Conservation (phyloP, 2,329 filamentous ascomycete species). For the Hortaea sp. region DNA sequence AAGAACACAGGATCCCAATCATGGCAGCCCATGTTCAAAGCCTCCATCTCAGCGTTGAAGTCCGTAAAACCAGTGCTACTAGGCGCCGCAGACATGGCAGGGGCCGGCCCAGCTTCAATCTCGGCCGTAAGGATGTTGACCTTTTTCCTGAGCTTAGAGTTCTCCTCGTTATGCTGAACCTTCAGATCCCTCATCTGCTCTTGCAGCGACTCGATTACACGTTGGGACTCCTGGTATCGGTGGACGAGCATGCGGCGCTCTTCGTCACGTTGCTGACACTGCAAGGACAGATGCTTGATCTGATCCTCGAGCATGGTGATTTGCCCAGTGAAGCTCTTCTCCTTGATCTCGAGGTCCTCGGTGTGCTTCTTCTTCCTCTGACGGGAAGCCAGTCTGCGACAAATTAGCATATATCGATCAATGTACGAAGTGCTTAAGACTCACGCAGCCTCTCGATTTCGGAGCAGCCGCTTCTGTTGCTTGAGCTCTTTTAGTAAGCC, state of each 20-base stretch:
- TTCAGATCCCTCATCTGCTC: conserved; percentile 90
- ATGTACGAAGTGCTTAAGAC: conserved; percentile 17
- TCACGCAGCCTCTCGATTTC: conserved; percentile 95
- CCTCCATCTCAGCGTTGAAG: conserved; percentile 73
- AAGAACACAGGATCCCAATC: conserved; percentile 76
- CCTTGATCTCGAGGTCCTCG: conserved; percentile 90
- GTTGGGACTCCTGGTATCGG: conserved; percentile 64
- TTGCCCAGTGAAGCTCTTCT: conserved; percentile 74
- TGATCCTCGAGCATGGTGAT: conserved; percentile 73
- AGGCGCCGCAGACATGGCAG: conserved; percentile 37
- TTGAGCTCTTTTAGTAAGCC: conserved; percentile 96
- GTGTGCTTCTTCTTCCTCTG: conserved; percentile 98
- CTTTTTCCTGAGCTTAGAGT: conserved; percentile 84
- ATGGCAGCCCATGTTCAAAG: conserved; percentile 62
- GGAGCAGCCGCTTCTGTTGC: conserved; percentile 88
- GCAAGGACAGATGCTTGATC: conserved; percentile 55
- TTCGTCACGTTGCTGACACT: conserved; percentile 22
- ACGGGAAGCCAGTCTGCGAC: conserved; percentile 64
- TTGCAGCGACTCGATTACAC: conserved; percentile 65
- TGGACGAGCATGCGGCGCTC: conserved; percentile 43
- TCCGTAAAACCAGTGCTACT: conserved; percentile 56
- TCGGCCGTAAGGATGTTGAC: conserved; percentile 63
- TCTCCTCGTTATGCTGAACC: conserved; percentile 78
- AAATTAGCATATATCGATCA: conserved; percentile 9
- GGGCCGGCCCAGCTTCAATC: conserved; percentile 48